A percentile compares a stretch with the other conserved stretches of the same genome.
These are phyloP conservation scores for Talaromyces proteolyticus DNA, from an alignment of 495 filamentous ascomycete species.

Conservation along the genomic window DNA sequence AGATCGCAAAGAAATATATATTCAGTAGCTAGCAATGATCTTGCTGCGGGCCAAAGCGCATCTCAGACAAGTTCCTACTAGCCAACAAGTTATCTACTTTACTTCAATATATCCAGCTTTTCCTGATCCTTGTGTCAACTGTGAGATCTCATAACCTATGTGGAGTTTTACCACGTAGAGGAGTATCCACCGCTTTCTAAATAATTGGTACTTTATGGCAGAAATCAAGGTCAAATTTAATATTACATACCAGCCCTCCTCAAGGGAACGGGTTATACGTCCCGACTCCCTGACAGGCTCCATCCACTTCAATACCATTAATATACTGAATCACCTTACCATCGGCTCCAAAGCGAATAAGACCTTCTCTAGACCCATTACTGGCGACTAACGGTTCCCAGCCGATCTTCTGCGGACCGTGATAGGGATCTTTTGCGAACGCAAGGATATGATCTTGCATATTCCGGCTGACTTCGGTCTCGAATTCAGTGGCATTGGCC, in stretches of 20 bases:
- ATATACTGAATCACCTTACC: conserved; percentile 19
- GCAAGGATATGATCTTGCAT: conserved; percentile 40
- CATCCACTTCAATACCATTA: conserved; percentile 19
- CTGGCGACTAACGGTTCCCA: conserved; percentile 11
- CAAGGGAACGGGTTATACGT: not conserved
- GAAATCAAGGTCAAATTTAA: not conserved
- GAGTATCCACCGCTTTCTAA: too few species aligned
- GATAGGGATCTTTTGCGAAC: conserved; percentile 34
- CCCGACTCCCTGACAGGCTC: conserved; percentile 15
- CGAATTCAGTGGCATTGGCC: conserved; percentile 15
- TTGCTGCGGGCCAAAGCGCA: too few species aligned
- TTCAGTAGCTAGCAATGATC: too few species aligned
- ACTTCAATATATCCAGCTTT: too few species aligned
- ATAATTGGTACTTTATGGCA: too few species aligned
- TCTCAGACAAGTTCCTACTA: too few species aligned
- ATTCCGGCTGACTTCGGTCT: conserved; percentile 26
- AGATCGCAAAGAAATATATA: too few species aligned
- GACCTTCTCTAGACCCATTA: conserved; percentile 16
- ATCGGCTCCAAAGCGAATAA: conserved; percentile 23
- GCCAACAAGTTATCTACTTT: too few species aligned
- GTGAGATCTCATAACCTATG: too few species aligned
- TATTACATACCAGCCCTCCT: not conserved
- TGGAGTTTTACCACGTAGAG: too few species aligned
- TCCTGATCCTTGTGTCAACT: too few species aligned
- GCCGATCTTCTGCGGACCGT: conserved; percentile 19